Conservation (phyloP, 495 filamentous ascomycete genomes). For the Chaetomium fimeti region DNA sequence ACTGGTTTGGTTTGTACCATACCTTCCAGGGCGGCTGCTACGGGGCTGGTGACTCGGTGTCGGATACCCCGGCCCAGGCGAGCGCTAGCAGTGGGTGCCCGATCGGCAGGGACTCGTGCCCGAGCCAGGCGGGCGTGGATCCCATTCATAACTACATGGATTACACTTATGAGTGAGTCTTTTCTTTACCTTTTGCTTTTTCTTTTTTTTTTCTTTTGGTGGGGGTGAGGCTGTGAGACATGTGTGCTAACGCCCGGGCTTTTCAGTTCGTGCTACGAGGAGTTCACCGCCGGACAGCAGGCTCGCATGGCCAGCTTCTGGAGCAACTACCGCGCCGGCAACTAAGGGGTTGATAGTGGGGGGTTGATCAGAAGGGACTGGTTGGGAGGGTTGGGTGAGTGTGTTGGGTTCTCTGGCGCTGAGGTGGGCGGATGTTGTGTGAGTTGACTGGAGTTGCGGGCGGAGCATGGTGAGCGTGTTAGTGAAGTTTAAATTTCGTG, state of each 20-base stretch:
- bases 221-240: neutral
- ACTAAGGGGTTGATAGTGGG: neutral
- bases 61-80: constrained; percentile 58
- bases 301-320: constrained; percentile 47
- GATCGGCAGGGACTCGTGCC: constrained; percentile 53
- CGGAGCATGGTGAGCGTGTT: no score
- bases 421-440: no score
- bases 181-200: constrained; percentile 11
- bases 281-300: constrained; percentile 50
- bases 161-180: constrained; percentile 55
- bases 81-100: constrained; percentile 60
- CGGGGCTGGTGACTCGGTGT: constrained; percentile 54
- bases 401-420: neutral
- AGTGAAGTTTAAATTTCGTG: neutral
- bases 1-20: constrained; percentile 66
- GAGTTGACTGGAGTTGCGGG: no score
- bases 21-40: constrained; percentile 64
- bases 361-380: neutral
- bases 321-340: constrained; percentile 42
- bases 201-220: constrained; percentile 16
- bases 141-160: constrained; percentile 68
- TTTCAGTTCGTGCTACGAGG: constrained; percentile 42
- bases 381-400: neutral
- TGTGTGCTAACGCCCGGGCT: neutral
- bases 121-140: constrained; percentile 47